Evolutionary conservation across 2,329 filamentous ascomycete genomes (phyloP), one percentile per base, ranked within the genome.

Genomic region (Venturia nashicola): DNA sequence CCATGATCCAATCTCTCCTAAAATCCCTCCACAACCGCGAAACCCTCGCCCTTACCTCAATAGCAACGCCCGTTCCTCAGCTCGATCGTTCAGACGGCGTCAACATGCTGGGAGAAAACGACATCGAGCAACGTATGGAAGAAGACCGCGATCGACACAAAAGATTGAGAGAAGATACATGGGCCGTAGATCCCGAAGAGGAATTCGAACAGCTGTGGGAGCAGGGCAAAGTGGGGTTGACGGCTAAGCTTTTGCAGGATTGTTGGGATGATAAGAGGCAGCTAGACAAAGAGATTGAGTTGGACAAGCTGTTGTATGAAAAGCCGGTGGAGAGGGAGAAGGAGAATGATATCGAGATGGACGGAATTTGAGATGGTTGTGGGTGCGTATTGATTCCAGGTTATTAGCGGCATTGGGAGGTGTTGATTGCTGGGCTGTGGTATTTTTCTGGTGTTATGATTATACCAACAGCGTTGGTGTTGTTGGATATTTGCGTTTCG

Each of bases 111-210:
- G 61, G 51, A 34, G 42, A 63, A 20, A 36, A 44, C 36, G 90
- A 96, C 76, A 89, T 97, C 62, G 92, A 97, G 76, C 92, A 97
- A 78, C 82, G 94, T 48, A 96, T 99, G 67, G 95, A 99, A 70
- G 95, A 99, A 76, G 94, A 99, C 75, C 82, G 94, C 3, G 94
- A 99, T 75, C 81, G 94, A 54, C 95, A 99, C 75, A 99, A 99
- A 80, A 80, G 93, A 54, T 79, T 93, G 70, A 80, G 94, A 27
- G 94, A 99, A 77, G 91, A 87, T 70, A 95, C 96, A 67, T 99
- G 95, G 94, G 90, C 91, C 0, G 86, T 96, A 2, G 84, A 84
- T 39, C 81, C 83, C 9, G 82, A 84, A 40, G 78, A 81, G 9
- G 80, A 83, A 34, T 83, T 86, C 8, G 93, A 97, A 76, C 8